A percentile compares a stretch with the other conserved stretches of the same genome.
phyloP scores from a whole-genome alignment of 78 protist genomes.

The Dictyostelium intermedium region DNA sequence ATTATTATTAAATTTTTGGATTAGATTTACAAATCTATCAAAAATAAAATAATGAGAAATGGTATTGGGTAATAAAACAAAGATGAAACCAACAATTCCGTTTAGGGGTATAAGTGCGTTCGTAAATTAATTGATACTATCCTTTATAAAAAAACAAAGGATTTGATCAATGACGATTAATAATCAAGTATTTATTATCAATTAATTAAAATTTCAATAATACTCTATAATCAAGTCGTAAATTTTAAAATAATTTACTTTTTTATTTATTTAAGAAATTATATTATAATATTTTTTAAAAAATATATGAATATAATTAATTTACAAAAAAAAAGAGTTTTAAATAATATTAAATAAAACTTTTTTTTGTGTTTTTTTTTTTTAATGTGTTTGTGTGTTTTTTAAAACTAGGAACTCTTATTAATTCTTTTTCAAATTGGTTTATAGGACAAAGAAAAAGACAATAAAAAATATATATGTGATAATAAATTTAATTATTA shows the following conservation, averaged over 20 bases:
- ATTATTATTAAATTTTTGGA: neutral
- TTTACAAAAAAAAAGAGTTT: neutral
- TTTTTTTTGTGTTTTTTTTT: neutral
- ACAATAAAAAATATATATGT: neutral
- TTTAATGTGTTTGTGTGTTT: neutral
- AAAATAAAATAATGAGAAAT: neutral
- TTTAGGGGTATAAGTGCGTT: slow-evolving; percentile 21
- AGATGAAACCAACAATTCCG: slow-evolving; percentile 33
- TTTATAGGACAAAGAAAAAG: neutral
- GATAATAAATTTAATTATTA: slow-evolving; percentile 4
- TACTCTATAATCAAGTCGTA: slow-evolving; percentile 7
- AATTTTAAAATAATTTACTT: neutral
- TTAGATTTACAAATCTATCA: slow-evolving; percentile 5
- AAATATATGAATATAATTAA: neutral
- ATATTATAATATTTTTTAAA: neutral
- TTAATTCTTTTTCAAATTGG: neutral
- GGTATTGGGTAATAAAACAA: neutral
- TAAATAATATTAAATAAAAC: neutral
- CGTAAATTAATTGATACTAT: neutral
- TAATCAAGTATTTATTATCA: slow-evolving; percentile 10
- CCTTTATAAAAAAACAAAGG: neutral
- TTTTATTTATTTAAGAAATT: neutral
- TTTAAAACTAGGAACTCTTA: neutral
- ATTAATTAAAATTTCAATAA: neutral
- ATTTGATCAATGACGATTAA: neutral